Percentiles rank a stretch among this genome's conserved stretches.
phyloP scores from a whole-genome alignment of 2,329 filamentous ascomycete genomes.

The Sordariomycetes sp. region DNA sequence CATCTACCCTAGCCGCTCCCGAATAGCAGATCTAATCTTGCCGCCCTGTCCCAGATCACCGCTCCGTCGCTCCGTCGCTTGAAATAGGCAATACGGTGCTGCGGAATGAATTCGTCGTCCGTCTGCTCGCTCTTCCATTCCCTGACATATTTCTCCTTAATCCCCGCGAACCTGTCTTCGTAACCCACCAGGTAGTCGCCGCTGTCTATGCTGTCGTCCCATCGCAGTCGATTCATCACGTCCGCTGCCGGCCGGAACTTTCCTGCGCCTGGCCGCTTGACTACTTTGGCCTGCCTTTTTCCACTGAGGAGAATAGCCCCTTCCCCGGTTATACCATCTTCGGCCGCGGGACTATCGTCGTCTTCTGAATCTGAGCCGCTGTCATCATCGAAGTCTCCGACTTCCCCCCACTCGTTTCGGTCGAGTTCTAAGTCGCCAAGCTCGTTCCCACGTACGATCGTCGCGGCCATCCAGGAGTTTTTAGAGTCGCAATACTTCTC shows the following conservation, averaged over 20 bases:
- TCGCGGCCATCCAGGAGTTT: slow-evolving; percentile 32
- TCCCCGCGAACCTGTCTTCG: slow-evolving; percentile 44
- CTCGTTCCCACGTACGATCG: slow-evolving; percentile 21
- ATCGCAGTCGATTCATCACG: slow-evolving; percentile 44
- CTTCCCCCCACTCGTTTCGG: slow-evolving; percentile 32
- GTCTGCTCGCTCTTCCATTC: slow-evolving; percentile 49
- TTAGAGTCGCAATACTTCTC: slow-evolving; percentile 33
- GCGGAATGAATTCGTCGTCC: slow-evolving; percentile 53
- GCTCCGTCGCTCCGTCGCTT: slow-evolving; percentile 34
- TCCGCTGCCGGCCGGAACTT: slow-evolving; percentile 44
- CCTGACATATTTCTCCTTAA: slow-evolving; percentile 37
- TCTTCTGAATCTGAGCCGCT: slow-evolving; percentile 23
- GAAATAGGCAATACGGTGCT: slow-evolving; percentile 51
- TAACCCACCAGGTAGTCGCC: slow-evolving; percentile 45
- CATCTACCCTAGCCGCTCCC: slow-evolving; percentile 30
- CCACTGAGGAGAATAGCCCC: not conserved
- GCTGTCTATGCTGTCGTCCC: slow-evolving; percentile 40
- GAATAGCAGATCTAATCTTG: slow-evolving; percentile 40
- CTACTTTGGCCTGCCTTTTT: slow-evolving; percentile 3
- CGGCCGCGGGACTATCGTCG: slow-evolving; percentile 17
- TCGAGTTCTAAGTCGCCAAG: slow-evolving; percentile 31
- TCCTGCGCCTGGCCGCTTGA: slow-evolving; percentile 9
- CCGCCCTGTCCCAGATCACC: slow-evolving; percentile 43
- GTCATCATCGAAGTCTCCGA: slow-evolving; percentile 29
- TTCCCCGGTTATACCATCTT: not conserved